These are phyloP conservation scores for Diaporthe citrichinensis DNA, from an alignment of 2,329 filamentous ascomycete genomes.

Conservation along the genomic window DNA sequence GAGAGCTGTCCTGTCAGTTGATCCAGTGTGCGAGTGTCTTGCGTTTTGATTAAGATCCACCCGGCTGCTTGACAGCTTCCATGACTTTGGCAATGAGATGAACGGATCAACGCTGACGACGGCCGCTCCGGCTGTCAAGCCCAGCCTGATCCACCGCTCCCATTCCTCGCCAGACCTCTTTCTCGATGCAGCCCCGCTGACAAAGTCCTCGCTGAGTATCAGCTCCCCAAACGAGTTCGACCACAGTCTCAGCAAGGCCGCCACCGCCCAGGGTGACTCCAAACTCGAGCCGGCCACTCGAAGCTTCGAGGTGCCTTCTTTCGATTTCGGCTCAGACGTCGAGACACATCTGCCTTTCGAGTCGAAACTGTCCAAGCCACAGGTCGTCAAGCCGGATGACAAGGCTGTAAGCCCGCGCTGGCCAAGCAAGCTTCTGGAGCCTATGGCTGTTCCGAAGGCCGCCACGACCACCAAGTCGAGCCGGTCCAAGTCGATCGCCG, in stretches of 20 bases:
- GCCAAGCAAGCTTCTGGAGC: constrained; percentile 41
- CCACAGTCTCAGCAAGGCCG: constrained; percentile 28
- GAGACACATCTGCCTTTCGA: constrained; percentile 61
- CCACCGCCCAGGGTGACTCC: constrained; percentile 24
- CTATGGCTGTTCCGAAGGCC: constrained; percentile 47
- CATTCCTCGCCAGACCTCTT: constrained; percentile 53
- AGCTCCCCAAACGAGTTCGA: constrained; percentile 37
- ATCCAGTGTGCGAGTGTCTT: constrained; percentile 34
- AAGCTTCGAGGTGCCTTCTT: constrained; percentile 66
- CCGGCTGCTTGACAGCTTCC: constrained; percentile 37
- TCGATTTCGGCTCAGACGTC: constrained; percentile 65
- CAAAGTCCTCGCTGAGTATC: constrained; percentile 40
- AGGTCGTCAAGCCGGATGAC: constrained; percentile 41
- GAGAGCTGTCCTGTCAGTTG: constrained; percentile 38
- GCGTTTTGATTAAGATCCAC: constrained; percentile 30
- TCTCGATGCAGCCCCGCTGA: constrained; percentile 44
- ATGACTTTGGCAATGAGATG: constrained; percentile 57
- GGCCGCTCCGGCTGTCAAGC: constrained; percentile 55
- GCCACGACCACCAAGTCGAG: constrained; percentile 49
- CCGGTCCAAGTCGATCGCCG: constrained; percentile 63
- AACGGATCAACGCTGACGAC: constrained; percentile 57
- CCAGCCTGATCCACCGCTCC: constrained; percentile 47
- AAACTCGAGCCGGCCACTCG: constrained; percentile 11
- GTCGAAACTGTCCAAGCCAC: constrained; percentile 45
- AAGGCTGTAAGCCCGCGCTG: constrained; percentile 40